Base-by-base conservation (phyloP, 2,329 filamentous ascomycete genomes). In the Elsinoe perseae region DNA sequence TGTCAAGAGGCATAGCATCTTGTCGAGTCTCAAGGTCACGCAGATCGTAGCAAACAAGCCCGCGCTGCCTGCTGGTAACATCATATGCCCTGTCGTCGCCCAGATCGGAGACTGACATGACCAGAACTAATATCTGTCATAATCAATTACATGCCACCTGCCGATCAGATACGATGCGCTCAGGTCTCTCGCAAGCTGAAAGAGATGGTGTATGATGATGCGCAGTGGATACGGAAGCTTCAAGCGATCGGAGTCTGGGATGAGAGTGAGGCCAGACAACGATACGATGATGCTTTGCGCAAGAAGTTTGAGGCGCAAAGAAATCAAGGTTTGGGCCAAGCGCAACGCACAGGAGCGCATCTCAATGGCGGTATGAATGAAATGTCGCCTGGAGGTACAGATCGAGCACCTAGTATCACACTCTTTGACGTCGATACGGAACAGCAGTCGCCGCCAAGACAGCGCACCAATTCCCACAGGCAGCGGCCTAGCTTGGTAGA, bases 141-240 rank as follows among this genome's bases (percentile, higher is more conserved):
- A 62, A 81, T 98, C 67, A 89, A 96, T 68, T 90, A 95, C 73
- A 82, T 97, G 36, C 86, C 89, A 36, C 80, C 95, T 25, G 76
- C 85, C 59, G 92, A 96, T 70, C 84, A 95, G 65, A 81, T 97
- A 68, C 83, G 84, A 63, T 92, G 89, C 68, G 92, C 93, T 43
- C 84, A 86, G 61, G 84, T 87, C 21, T 95, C 89, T 58, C 86
- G 82, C 67, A 87, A 89, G 59, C 82, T 97, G 79, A 86, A 87
- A 68, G 93, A 98, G 73, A 98, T 98, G 91, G 91, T 96, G 2
- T 98, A 97, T 72, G 93, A 98, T 70, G 93, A 98, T 70, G 89
- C 90, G 50, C 81, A 92, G 74, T 98, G 93, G 93, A 87, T 97
- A 36, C 83, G 88, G 61, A 81, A 88, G 61, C 73, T 98, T 56